Evolutionary conservation across 768 basidiomycete genomes (phyloP), one percentile per base, ranked within the genome.

Genomic region (Amanita thiersii): DNA sequence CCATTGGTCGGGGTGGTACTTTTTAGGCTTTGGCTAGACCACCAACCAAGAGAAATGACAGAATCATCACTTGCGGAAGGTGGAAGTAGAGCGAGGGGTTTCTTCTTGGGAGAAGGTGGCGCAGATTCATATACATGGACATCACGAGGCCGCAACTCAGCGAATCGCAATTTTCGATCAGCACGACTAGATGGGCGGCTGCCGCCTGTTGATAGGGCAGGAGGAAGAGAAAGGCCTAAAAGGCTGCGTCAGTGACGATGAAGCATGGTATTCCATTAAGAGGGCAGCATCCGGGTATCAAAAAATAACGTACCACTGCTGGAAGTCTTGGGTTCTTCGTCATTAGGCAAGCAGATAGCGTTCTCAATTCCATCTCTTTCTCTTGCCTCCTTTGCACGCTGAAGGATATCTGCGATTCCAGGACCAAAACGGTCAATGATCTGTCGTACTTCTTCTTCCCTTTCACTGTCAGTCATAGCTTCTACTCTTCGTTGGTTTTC

Each of bases 51-150:
- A 41, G 58, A 80, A 56, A 66, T 47, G 7, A 55, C 48, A 62
- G 59, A 39, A 54, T 67, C 34, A 59, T 60, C 55, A 55, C 58
- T 48, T 8, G 54, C 60, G 0, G 62, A 53, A 20, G 76, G 67
- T 3, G 77, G 67, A 3, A 76, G 79, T 2, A 86, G 65, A 0
- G 86, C 77, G 1, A 86, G 61, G 0, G 62, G 53, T 45, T 69
- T 72, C 46, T 70, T 73, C n/a, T 68, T 69, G 0, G 87, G 87
- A 2, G 88, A 87, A 1, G 81, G 65, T 3, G 86, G 87, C 1
- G 77, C 80, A 10, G 86, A 88, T 51, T 87, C 83, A 52, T 90
- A 90, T 1, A 90, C 81, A 57, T 86, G 71, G 2, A 90, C 76
- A 52, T 89, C 83, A n/a, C 73, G 60, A 0, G 84, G 77, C 1